Percentiles rank a stretch among this genome's conserved stretches.
Conservation (phyloP, 305 asterid genomes). For the Fraxinus velutina region DNA sequence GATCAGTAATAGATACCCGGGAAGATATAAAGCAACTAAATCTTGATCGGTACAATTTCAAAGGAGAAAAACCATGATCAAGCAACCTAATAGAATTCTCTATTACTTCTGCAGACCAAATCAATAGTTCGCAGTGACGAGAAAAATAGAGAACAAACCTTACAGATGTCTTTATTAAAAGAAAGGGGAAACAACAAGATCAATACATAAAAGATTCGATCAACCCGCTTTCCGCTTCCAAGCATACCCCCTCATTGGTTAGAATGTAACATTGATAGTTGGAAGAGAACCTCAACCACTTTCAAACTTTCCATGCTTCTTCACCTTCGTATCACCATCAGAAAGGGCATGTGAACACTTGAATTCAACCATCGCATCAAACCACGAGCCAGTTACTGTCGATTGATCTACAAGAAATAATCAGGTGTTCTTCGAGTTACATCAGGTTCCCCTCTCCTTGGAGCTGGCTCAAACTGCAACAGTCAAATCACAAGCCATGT, state of each 20-base stretch:
- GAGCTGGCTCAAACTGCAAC: conserved; percentile 86
- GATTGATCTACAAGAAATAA: conserved; percentile 62
- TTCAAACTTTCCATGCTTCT: conserved; percentile 27
- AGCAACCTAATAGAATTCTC: too few species aligned
- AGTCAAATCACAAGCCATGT: not conserved
- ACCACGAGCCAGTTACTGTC: conserved; percentile 26
- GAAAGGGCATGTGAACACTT: conserved; percentile 28
- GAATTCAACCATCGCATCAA: conserved; percentile 23
- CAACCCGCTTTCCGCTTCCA: conserved; percentile 33
- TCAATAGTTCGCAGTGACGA: not conserved
- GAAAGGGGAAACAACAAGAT: conserved; percentile 21
- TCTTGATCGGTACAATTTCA: too few species aligned
- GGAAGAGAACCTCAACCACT: conserved; percentile 27
- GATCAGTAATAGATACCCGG: too few species aligned
- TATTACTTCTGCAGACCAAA: not conserved
- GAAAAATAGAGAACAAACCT: not conserved
- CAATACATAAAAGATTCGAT: conserved; percentile 36
- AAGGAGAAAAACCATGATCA: too few species aligned
- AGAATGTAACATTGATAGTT: conserved; percentile 33
- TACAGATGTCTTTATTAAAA: not conserved
- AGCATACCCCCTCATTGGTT: conserved; percentile 33
- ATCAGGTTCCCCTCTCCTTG: conserved; percentile 91
- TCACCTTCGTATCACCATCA: conserved; percentile 28
- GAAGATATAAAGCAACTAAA: too few species aligned
- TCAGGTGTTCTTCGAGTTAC: conserved; percentile 89